Percentiles rank a stretch among this genome's conserved stretches.
Evolutionary conservation across 2,329 filamentous ascomycete genomes (phyloP).

Genomic region (Colletotrichum simmondsii): DNA sequence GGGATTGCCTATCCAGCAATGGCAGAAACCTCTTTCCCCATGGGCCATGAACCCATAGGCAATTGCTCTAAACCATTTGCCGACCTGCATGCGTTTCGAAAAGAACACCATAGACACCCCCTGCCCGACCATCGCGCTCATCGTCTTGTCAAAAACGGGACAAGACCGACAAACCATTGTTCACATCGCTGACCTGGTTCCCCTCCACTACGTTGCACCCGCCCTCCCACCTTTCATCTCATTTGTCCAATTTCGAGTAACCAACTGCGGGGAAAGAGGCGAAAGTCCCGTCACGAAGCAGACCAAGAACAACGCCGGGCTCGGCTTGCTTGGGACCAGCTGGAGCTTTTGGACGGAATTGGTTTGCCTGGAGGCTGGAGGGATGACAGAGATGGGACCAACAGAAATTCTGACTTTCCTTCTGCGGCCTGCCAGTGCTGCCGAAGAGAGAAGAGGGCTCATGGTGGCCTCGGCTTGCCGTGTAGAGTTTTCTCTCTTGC

Average conservation of each 20-base stretch:
- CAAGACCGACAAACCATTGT: constrained; percentile 13
- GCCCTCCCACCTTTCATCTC: constrained; percentile 18
- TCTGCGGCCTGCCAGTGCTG: background rate
- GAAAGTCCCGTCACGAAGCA: constrained; percentile 16
- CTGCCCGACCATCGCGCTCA: background rate
- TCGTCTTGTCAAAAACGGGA: constrained; percentile 1
- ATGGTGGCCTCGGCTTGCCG: background rate
- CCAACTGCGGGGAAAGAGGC: constrained; percentile 32
- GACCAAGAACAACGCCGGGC: background rate
- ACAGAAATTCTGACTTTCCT: background rate
- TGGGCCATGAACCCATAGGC: background rate
- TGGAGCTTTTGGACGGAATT: background rate
- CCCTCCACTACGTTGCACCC: constrained; percentile 29
- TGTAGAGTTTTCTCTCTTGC: background rate
- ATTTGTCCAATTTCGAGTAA: constrained; percentile 22
- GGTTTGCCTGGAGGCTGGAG: background rate
- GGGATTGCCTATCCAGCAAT: background rate
- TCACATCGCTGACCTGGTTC: constrained; percentile 19
- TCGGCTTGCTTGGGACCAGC: background rate
- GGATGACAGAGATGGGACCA: background rate
- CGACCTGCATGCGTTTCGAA: constrained; percentile 12
- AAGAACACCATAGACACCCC: background rate
- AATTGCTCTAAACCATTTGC: background rate
- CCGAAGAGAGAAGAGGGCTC: background rate
- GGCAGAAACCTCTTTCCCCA: background rate